phyloP scores from a whole-genome alignment of 306 rosid species.

The Cucurbita maxima region DNA sequence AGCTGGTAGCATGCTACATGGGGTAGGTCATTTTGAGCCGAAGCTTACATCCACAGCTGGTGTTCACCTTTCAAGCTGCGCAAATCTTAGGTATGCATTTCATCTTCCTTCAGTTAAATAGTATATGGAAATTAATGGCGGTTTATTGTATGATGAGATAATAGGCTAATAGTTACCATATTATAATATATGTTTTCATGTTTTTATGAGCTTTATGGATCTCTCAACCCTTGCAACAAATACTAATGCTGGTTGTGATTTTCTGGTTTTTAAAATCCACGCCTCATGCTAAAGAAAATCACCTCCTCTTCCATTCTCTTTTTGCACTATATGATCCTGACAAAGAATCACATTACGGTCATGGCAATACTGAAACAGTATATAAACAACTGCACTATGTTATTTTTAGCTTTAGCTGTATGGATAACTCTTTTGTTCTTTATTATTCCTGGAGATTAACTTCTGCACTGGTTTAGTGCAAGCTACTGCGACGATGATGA shows the following conservation, averaged over 20 bases:
- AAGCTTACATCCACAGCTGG: slow-evolving; percentile 7
- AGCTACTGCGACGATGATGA: slow-evolving; percentile 16
- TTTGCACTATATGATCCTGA: neutral
- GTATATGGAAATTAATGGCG: neutral
- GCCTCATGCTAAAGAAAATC: neutral
- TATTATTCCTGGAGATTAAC: neutral
- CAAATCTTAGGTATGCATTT: slow-evolving; percentile 11
- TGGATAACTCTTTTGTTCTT: neutral
- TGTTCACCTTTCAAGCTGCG: slow-evolving; percentile 11
- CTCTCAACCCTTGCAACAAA: neutral
- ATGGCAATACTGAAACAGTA: neutral
- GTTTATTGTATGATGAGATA: neutral
- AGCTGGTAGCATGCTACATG: slow-evolving; percentile 7
- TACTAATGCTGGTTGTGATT: neutral
- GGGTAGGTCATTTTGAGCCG: slow-evolving; percentile 1
- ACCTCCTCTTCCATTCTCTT: neutral
- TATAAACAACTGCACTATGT: neutral
- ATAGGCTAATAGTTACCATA: neutral
- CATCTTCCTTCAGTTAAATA: neutral
- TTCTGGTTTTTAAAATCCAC: neutral
- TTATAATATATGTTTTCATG: neutral
- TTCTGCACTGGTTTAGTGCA: slow-evolving; percentile 14
- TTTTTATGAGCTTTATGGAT: neutral
- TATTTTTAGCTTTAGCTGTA: neutral
- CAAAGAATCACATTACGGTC: neutral